Evolutionary conservation across 108 stramenopile genomes (phyloP).

Genomic region (Nitzschia sp.): DNA sequence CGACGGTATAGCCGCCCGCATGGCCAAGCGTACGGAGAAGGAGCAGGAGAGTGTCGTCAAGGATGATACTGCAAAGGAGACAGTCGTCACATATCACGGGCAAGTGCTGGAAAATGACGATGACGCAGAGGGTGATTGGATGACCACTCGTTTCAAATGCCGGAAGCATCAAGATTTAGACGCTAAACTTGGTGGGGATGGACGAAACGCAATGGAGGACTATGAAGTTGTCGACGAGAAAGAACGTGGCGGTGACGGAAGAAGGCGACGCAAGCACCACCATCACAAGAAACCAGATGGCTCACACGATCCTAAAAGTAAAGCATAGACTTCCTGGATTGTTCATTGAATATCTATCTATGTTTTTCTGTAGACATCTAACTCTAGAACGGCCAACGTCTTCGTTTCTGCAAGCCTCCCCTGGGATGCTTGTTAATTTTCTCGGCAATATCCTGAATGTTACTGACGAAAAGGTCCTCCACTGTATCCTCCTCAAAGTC

Average conservation of each 20-base stretch:
- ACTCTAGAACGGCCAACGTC: not conserved
- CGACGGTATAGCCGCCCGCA: conserved; percentile 54
- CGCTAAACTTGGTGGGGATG: conserved; percentile 70
- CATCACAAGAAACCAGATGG: not conserved
- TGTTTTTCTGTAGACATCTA: too few relatives aligned
- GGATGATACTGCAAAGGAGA: conserved; percentile 6
- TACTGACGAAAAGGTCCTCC: conserved; percentile 25
- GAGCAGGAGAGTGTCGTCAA: not conserved
- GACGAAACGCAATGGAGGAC: conserved; percentile 63
- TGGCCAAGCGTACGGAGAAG: conserved; percentile 47
- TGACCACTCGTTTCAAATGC: conserved; percentile 79
- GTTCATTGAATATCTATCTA: too few relatives aligned
- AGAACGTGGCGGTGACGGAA: not conserved
- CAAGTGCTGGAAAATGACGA: conserved; percentile 50
- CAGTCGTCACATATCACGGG: conserved; percentile 42
- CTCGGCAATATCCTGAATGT: conserved; percentile 31
- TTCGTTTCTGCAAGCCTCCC: conserved; percentile 16
- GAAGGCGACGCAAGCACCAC: not conserved
- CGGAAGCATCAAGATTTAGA: conserved; percentile 71
- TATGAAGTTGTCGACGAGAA: conserved; percentile 74
- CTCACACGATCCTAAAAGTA: too few relatives aligned
- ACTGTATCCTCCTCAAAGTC: conserved; percentile 39
- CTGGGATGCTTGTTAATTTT: conserved; percentile 21
- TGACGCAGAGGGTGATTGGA: conserved; percentile 45
- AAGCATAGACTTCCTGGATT: too few relatives aligned